phyloP scores from a whole-genome alignment of 805 yeast genomes.

The Candida loeiensis region DNA sequence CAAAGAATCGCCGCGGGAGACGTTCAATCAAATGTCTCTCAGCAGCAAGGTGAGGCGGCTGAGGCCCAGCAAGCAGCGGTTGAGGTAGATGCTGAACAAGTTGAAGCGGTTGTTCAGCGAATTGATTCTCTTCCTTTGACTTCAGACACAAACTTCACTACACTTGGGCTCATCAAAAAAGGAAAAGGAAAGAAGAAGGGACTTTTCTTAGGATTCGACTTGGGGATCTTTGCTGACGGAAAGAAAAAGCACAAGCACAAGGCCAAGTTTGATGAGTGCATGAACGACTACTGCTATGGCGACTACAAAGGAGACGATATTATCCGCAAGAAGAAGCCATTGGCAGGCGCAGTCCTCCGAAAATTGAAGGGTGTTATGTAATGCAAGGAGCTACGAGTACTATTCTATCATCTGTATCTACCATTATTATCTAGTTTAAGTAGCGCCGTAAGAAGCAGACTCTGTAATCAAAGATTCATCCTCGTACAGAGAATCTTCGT shows the following conservation, averaged over 20 bases:
- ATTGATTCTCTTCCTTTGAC: no score
- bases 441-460: constrained; percentile 7
- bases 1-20: no score
- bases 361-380: background rate
- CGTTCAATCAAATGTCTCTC: no score
- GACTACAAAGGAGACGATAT: background rate
- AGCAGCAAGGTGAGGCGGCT: no score
- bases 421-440: background rate
- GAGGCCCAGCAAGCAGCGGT: background rate
- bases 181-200: constrained; percentile 3
- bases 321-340: background rate
- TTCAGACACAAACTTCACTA: background rate
- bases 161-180: background rate
- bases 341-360: background rate
- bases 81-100: background rate
- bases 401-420: background rate
- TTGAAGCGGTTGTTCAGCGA: no score
- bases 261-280: constrained; percentile 5
- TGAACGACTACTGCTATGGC: constrained; percentile 5
- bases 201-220: constrained; percentile 5
- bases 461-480: constrained; percentile 10
- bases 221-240: constrained; percentile 5
- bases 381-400: background rate
- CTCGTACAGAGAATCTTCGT: constrained; percentile 22
- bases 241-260: constrained; percentile 2